Percentiles rank a stretch among this genome's conserved stretches.
These are phyloP conservation scores for Yamadazyma mexicana DNA, from an alignment of 1,139 yeast species.

Conservation along the genomic window DNA sequence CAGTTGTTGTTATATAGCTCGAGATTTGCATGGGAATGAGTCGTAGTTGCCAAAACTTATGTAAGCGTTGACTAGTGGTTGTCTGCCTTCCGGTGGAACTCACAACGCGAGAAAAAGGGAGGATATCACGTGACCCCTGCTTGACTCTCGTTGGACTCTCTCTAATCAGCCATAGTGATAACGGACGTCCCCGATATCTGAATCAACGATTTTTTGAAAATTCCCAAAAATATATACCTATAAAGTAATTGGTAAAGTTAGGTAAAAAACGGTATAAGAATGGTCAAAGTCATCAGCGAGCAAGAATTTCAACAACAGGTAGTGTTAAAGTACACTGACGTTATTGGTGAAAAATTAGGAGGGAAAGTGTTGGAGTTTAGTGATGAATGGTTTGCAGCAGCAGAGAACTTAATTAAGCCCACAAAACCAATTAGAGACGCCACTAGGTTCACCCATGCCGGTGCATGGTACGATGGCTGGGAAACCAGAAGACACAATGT, in stretches of 20 bases:
- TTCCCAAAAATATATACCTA: not conserved
- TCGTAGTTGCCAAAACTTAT: too few species aligned
- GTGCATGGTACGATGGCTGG: constrained; percentile 99
- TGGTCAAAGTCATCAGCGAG: constrained; percentile 33
- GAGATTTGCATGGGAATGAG: too few species aligned
- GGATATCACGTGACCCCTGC: not conserved
- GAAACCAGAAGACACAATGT: constrained; percentile 92
- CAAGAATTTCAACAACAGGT: constrained; percentile 45
- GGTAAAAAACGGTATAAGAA: too few species aligned
- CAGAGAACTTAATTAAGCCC: constrained; percentile 83
- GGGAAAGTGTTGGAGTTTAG: constrained; percentile 69
- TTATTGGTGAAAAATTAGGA: constrained; percentile 82
- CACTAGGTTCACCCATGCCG: constrained; percentile 74
- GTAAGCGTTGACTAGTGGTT: too few species aligned
- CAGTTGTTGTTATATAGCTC: too few species aligned
- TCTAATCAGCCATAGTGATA: constrained; percentile 1
- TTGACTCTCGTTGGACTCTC: constrained; percentile 5
- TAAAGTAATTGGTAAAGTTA: too few species aligned
- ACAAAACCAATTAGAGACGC: constrained; percentile 77
- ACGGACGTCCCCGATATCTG: constrained; percentile 3
- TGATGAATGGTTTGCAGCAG: constrained; percentile 95
- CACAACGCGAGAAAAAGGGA: too few species aligned
- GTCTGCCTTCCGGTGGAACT: not conserved
- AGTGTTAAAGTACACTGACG: constrained; percentile 59
- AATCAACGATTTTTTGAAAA: not conserved